Evolutionary conservation across 2,329 filamentous ascomycete species (phyloP).

Genomic region (Neoarthrinium moseri): DNA sequence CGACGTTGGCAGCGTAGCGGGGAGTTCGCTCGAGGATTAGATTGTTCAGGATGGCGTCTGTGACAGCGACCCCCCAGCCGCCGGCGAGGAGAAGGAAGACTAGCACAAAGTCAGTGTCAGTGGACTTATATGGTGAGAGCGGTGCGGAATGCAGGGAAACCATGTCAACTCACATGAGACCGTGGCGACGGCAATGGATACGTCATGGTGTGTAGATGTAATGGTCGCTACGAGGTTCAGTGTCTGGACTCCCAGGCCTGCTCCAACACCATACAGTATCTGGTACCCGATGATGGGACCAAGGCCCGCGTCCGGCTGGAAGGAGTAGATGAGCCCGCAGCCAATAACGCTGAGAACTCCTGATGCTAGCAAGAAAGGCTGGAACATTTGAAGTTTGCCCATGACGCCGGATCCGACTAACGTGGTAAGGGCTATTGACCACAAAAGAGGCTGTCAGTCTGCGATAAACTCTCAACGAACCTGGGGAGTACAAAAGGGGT

Average conservation of each 20-base stretch:
- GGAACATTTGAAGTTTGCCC: background rate
- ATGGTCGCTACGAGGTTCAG: background rate
- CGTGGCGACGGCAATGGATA: background rate
- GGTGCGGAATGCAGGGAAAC: background rate
- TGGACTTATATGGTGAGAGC: background rate
- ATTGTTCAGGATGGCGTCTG: background rate
- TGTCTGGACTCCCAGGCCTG: background rate
- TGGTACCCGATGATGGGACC: background rate
- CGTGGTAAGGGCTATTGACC: background rate
- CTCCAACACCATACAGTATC: background rate
- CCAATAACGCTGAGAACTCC: background rate
- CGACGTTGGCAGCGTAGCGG: too few species aligned
- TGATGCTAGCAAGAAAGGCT: background rate
- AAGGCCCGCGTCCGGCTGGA: background rate
- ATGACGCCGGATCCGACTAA: background rate
- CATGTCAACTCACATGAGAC: background rate
- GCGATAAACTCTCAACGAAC: background rate
- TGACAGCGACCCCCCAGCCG: background rate
- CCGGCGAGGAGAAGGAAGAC: background rate
- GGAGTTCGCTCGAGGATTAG: too few species aligned
- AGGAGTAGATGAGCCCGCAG: background rate
- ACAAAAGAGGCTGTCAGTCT: background rate
- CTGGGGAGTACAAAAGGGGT: background rate
- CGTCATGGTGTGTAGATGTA: background rate
- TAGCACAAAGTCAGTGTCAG: background rate